These are phyloP conservation scores for Friedmanniomyces simplex DNA, from an alignment of 495 filamentous ascomycete species.

Conservation along the genomic window DNA sequence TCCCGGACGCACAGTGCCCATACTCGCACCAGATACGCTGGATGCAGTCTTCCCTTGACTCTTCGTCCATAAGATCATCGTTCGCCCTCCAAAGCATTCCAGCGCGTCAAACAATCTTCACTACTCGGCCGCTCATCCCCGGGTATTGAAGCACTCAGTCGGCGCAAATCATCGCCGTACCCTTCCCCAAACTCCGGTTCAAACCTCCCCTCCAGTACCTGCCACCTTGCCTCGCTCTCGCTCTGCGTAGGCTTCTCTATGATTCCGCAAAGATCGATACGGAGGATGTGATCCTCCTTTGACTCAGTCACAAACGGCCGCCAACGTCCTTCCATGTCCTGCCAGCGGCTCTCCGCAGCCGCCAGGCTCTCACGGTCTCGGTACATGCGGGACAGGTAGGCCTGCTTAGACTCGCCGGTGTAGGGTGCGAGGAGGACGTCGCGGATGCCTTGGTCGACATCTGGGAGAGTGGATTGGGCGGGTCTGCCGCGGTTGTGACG, in stretches of 20 bases:
- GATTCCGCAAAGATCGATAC: neutral
- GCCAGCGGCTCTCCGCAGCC: neutral
- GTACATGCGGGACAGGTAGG: neutral
- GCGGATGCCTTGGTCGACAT: neutral
- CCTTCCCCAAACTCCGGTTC: neutral
- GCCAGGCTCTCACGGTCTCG: neutral
- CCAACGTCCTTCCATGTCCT: neutral
- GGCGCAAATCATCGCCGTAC: neutral
- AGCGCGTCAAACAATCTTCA: too few relatives aligned
- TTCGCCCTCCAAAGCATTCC: too few relatives aligned
- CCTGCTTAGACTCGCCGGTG: neutral
- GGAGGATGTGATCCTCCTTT: neutral
- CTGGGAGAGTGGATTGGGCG: neutral
- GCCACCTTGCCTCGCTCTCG: neutral
- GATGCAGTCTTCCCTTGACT: too few relatives aligned
- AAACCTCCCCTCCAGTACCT: neutral
- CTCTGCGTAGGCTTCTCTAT: neutral
- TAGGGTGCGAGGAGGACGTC: neutral
- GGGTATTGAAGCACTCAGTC: neutral
- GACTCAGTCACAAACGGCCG: neutral
- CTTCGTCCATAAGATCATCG: too few relatives aligned
- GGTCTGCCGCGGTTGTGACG: neutral
- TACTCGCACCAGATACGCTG: too few relatives aligned
- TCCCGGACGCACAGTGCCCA: too few relatives aligned
- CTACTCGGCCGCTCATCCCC: too few relatives aligned